These are phyloP conservation scores for Cucurbita moschata DNA, from an alignment of 306 rosid species.

Conservation along the genomic window DNA sequence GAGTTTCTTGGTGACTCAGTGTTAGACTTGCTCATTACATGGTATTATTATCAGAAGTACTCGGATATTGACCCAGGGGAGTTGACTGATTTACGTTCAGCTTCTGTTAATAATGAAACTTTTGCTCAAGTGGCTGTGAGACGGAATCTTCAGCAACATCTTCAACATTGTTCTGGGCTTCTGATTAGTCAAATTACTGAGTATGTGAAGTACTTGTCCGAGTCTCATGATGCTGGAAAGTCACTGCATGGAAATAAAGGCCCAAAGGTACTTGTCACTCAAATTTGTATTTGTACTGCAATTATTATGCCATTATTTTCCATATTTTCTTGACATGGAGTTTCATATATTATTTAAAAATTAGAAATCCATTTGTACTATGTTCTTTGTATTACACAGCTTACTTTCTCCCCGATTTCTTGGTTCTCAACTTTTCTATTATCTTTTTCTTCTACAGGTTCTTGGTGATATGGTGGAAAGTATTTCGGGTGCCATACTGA, in stretches of 20 bases:
- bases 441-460: slow-evolving; percentile 30
- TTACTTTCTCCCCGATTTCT: background rate
- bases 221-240: slow-evolving; percentile 15
- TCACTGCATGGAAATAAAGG: slow-evolving; percentile 34
- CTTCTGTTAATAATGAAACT: slow-evolving; percentile 75
- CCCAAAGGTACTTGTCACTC: slow-evolving; percentile 53
- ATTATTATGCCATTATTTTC: background rate
- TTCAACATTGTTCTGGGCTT: slow-evolving; percentile 52
- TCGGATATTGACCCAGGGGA: slow-evolving; percentile 70
- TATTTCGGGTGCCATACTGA: slow-evolving; percentile 76
- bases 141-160: slow-evolving; percentile 52
- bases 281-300: background rate
- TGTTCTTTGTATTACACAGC: background rate
- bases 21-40: slow-evolving; percentile 77
- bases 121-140: slow-evolving; percentile 82
- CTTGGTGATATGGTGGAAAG: slow-evolving; percentile 96
- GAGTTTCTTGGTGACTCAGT: slow-evolving; percentile 93
- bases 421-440: background rate
- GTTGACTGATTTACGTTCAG: slow-evolving; percentile 85
- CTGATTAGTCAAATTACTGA: slow-evolving; percentile 59
- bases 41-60: slow-evolving; percentile 59
- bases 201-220: slow-evolving; percentile 40
- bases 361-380: background rate
- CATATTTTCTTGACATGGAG: background rate
- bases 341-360: background rate